Conservation (phyloP, 1,284 basidiomycete genomes). For the Puccinia triticina region DNA sequence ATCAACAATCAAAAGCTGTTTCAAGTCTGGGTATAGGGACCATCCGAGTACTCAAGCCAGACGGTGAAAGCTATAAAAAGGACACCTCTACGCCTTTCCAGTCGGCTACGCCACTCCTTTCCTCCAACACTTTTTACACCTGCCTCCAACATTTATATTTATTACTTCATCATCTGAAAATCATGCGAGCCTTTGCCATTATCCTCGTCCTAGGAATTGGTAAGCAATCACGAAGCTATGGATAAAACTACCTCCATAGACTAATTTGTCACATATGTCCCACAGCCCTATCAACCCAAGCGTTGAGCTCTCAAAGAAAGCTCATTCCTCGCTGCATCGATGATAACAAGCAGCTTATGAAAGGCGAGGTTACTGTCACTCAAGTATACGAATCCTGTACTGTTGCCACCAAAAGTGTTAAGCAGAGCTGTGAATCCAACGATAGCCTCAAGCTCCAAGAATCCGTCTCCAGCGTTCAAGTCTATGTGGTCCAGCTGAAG, state of each 20-base stretch:
- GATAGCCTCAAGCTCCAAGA: neutral
- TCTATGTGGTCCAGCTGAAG: neutral
- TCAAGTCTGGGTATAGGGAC: neutral
- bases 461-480: neutral
- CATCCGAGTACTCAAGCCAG: neutral
- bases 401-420: neutral
- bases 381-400: neutral
- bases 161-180: neutral
- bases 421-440: neutral
- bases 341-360: neutral
- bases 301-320: neutral
- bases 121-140: neutral
- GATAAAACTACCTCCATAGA: neutral
- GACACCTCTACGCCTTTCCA: neutral
- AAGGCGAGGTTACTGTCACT: neutral
- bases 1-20: neutral
- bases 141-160: neutral
- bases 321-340: neutral
- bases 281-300: slow-evolving; percentile 6
- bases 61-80: neutral
- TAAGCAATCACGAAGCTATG: neutral
- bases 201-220: neutral
- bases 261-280: neutral
- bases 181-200: slow-evolving; percentile 2
- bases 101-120: neutral